phyloP scores from a whole-genome alignment of 2,329 filamentous ascomycete species.

The Verticillium klebahnii region DNA sequence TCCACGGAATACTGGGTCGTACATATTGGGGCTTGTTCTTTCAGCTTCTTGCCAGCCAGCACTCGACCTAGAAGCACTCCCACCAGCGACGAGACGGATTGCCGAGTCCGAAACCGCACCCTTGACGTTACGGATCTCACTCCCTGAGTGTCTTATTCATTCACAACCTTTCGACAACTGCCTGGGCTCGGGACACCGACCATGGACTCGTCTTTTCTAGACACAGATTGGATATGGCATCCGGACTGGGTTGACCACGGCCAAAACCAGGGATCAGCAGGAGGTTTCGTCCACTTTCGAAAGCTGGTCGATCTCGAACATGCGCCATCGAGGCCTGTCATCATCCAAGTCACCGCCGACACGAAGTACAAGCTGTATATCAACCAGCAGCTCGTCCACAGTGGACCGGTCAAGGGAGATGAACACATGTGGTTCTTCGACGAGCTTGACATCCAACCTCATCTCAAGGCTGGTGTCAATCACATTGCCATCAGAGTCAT shows the following conservation, averaged over 20 bases:
- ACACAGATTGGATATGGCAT: conserved; percentile 14
- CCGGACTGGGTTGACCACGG: conserved; percentile 10
- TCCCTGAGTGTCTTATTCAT: too few relatives aligned
- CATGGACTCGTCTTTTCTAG: conserved; percentile 1
- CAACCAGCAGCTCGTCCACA: conserved; percentile 13
- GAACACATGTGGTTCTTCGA: conserved; percentile 19
- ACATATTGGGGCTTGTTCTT: too few relatives aligned
- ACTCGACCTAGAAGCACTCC: too few relatives aligned
- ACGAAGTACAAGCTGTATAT: conserved; percentile 19
- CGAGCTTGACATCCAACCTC: conserved; percentile 15
- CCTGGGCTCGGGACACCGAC: neutral
- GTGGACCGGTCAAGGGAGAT: conserved; percentile 19
- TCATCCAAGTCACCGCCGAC: conserved; percentile 18
- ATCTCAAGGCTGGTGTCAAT: conserved; percentile 12
- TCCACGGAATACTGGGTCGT: neutral
- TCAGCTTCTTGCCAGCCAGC: too few relatives aligned
- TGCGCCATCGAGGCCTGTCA: neutral
- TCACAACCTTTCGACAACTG: too few relatives aligned
- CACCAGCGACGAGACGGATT: too few relatives aligned
- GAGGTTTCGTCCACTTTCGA: conserved; percentile 12
- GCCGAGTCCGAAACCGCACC: too few relatives aligned
- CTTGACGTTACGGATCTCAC: too few relatives aligned
- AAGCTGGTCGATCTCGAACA: conserved; percentile 5
- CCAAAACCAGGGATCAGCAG: conserved; percentile 10
- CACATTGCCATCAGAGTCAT: conserved; percentile 12